phyloP scores from a whole-genome alignment of 768 basidiomycete genomes.

The Boletales sp. region DNA sequence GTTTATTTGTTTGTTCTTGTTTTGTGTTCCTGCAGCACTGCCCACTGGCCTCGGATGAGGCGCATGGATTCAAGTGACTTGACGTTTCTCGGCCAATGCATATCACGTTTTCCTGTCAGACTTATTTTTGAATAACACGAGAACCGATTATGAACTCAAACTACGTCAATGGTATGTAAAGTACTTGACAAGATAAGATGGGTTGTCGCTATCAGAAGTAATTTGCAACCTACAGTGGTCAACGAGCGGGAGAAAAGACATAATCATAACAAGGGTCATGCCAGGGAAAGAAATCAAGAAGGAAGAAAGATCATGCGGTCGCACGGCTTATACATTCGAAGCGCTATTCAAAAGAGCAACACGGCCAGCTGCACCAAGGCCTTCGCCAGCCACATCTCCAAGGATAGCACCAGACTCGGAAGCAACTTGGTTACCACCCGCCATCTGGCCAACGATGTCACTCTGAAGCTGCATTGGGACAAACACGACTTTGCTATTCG shows the following conservation, averaged over 20 bases:
- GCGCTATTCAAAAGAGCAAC: constrained; percentile 23
- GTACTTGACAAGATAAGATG: not conserved
- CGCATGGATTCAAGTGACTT: constrained; percentile 9
- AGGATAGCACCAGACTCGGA: constrained; percentile 20
- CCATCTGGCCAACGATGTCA: constrained; percentile 56
- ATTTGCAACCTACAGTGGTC: constrained; percentile 11
- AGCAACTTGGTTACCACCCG: constrained; percentile 15
- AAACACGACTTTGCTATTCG: constrained; percentile 89
- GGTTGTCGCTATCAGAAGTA: not conserved
- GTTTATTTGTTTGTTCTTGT: constrained; percentile 29
- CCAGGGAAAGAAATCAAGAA: not conserved
- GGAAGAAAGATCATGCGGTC: not conserved
- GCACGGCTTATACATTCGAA: constrained; percentile 20
- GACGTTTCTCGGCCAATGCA: constrained; percentile 14
- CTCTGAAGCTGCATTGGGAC: constrained; percentile 90
- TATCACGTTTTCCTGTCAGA: not conserved
- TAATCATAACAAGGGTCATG: not conserved
- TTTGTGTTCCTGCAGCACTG: constrained; percentile 21
- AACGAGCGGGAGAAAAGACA: not conserved
- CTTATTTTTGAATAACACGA: too few relatives aligned
- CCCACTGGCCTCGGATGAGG: constrained; percentile 2
- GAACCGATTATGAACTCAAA: too few relatives aligned
- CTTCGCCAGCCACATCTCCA: constrained; percentile 23
- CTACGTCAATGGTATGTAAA: constrained; percentile 8
- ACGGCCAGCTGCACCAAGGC: constrained; percentile 23